Conservation (phyloP, 2,329 filamentous ascomycete species). For the Aspergillus sojae region DNA sequence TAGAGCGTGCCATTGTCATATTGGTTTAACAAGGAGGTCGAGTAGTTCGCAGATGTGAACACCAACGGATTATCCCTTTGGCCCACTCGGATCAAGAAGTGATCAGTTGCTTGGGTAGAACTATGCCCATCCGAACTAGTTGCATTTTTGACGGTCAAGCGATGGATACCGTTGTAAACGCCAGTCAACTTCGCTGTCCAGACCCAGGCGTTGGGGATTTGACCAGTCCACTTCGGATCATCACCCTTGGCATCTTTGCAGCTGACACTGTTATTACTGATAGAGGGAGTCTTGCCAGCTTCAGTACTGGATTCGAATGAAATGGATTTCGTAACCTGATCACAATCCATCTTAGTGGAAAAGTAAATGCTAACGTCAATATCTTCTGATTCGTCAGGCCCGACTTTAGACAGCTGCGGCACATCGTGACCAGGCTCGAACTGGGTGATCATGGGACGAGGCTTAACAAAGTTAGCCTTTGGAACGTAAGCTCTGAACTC, state of each 20-base stretch:
- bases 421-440: slow-evolving; percentile 65
- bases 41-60: slow-evolving; percentile 63
- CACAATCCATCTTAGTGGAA: slow-evolving; percentile 63
- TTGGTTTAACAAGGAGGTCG: slow-evolving; percentile 53
- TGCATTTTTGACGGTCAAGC: slow-evolving; percentile 59
- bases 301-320: slow-evolving; percentile 57
- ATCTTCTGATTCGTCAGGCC: slow-evolving; percentile 44
- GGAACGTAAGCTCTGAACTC: slow-evolving; percentile 65
- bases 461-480: slow-evolving; percentile 51
- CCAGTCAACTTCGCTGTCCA: slow-evolving; percentile 57
- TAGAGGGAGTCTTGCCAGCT: slow-evolving; percentile 43
- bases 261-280: slow-evolving; percentile 49
- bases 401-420: slow-evolving; percentile 54
- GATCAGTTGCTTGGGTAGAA: slow-evolving; percentile 58
- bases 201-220: slow-evolving; percentile 57
- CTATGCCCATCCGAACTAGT: slow-evolving; percentile 45
- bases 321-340: slow-evolving; percentile 54
- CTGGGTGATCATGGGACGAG: slow-evolving; percentile 61
- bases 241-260: slow-evolving; percentile 48
- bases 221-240: slow-evolving; percentile 48
- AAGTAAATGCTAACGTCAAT: slow-evolving; percentile 60
- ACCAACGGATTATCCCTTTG: slow-evolving; percentile 61
- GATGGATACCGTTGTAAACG: slow-evolving; percentile 64
- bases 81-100: slow-evolving; percentile 65
- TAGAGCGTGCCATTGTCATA: slow-evolving; percentile 48